Evolutionary conservation across 2,329 filamentous ascomycete genomes (phyloP).

Genomic region (Trichoderma gracile): DNA sequence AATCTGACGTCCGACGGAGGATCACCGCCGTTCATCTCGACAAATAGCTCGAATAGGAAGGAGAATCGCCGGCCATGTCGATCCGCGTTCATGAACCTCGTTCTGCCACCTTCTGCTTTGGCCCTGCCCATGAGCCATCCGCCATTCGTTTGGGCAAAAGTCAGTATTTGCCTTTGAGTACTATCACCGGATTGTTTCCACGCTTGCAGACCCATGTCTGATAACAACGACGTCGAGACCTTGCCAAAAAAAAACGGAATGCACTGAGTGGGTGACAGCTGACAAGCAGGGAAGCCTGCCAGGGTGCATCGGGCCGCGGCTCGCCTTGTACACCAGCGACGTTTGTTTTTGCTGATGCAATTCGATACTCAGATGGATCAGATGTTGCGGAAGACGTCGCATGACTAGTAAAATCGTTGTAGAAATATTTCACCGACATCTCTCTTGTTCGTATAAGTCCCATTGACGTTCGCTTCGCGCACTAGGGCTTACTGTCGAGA

Average conservation of each 20-base stretch:
- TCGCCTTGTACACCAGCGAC: neutral
- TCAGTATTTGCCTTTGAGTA: neutral
- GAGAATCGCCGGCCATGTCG: neutral
- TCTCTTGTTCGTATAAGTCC: neutral
- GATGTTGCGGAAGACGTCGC: neutral
- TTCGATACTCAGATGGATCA: neutral
- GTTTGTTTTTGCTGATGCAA: neutral
- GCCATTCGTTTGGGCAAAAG: neutral
- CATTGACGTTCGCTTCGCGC: neutral
- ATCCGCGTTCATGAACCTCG: neutral
- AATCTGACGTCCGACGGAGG: neutral
- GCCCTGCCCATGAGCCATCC: neutral
- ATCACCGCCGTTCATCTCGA: neutral
- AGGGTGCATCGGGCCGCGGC: neutral
- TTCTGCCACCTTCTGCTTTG: constrained; percentile 1
- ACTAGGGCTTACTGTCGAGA: constrained; percentile 18
- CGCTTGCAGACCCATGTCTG: neutral
- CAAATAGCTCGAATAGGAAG: constrained; percentile 6
- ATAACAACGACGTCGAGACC: neutral
- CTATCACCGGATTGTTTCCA: neutral
- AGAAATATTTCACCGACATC: neutral
- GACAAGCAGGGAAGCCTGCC: too few relatives aligned
- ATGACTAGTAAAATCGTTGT: neutral
- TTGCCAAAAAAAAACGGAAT: neutral
- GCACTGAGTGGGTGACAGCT: too few relatives aligned